Conservation (phyloP, 108 stramenopile genomes). For the Cyclostephanos invisitatus region DNA sequence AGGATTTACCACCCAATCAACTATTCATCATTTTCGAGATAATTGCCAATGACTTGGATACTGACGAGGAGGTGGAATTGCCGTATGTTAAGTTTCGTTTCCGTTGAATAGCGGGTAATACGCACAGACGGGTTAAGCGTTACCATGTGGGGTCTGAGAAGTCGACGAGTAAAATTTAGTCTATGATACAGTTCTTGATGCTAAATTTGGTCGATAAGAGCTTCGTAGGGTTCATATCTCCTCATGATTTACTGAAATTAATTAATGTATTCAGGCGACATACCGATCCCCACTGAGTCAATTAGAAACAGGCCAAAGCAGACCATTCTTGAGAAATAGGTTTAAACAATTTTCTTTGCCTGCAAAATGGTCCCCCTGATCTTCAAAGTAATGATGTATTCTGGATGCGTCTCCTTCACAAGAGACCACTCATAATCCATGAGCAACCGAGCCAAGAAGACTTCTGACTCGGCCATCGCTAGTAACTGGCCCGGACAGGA, state of each 20-base stretch:
- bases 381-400: neutral
- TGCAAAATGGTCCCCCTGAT: neutral
- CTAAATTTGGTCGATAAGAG: no score
- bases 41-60: constrained; percentile 90
- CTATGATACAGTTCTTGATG: no score
- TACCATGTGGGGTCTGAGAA: neutral
- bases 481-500: constrained; percentile 55
- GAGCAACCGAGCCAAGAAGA: neutral
- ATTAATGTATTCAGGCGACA: no score
- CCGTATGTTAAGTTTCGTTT: constrained; percentile 91
- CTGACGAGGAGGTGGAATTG: constrained; percentile 94
- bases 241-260: no score
- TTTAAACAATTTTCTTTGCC: neutral
- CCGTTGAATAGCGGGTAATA: constrained; percentile 41
- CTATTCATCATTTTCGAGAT: constrained; percentile 91
- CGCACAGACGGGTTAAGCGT: neutral
- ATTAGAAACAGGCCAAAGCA: no score
- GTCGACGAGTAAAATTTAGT: constrained; percentile 10
- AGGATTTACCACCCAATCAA: constrained; percentile 86
- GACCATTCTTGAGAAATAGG: no score
- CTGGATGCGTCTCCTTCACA: neutral
- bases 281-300: neutral
- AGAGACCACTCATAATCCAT: neutral
- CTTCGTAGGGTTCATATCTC: no score
- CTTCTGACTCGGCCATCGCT: constrained; percentile 5